These are phyloP conservation scores for Cudoniella acicularis DNA, from an alignment of 495 filamentous ascomycete species.

Conservation along the genomic window DNA sequence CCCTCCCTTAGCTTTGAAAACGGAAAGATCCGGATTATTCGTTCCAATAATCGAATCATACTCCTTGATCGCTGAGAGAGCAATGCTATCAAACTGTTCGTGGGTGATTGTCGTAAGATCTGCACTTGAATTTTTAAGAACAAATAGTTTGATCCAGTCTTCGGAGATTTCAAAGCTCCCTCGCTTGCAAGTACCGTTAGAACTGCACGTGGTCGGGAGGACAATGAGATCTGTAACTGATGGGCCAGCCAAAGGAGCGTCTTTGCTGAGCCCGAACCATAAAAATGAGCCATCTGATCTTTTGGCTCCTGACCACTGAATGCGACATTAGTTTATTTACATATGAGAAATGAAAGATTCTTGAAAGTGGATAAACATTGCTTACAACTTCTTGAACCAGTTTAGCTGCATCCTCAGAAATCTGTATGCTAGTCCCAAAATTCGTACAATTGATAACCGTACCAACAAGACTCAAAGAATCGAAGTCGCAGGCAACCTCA, in stretches of 20 bases:
- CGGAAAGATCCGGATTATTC: slow-evolving; percentile 37
- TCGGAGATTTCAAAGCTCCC: not conserved
- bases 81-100: slow-evolving; percentile 15
- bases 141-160: slow-evolving; percentile 17
- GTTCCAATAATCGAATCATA: slow-evolving; percentile 33
- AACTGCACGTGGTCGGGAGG: not conserved
- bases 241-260: not conserved
- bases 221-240: not conserved
- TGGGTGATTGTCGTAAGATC: slow-evolving; percentile 19
- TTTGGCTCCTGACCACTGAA: not conserved
- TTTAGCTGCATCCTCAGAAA: not conserved
- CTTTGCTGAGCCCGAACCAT: not conserved
- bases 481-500: slow-evolving; percentile 20
- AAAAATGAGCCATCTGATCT: not conserved
- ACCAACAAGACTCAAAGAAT: slow-evolving; percentile 1
- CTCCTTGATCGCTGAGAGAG: slow-evolving; percentile 25
- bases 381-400: too few relatives aligned
- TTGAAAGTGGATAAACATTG: too few relatives aligned
- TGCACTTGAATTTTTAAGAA: slow-evolving; percentile 21
- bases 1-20: slow-evolving; percentile 36
- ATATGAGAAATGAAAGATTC: too few relatives aligned
- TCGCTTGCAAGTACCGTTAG: slow-evolving; percentile 9
- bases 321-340: too few relatives aligned
- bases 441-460: slow-evolving; percentile 1
- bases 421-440: not conserved